These are phyloP conservation scores for Mortierella sp. DNA, from an alignment of 371 early-diverging fungal genomes.

Conservation along the genomic window DNA sequence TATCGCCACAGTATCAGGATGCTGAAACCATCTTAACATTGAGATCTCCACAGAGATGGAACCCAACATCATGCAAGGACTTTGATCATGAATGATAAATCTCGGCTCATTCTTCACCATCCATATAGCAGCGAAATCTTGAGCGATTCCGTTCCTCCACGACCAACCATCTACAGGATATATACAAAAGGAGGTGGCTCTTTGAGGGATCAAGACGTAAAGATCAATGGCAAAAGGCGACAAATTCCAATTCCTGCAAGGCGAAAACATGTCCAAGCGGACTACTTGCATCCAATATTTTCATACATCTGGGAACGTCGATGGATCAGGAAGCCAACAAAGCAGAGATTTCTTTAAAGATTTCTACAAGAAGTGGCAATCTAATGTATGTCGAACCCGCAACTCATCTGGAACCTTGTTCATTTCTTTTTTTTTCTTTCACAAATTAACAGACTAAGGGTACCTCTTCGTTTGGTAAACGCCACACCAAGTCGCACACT, in stretches of 20 bases:
- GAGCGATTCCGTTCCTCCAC: neutral
- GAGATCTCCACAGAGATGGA: slow-evolving; percentile 3
- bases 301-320: slow-evolving; percentile 4
- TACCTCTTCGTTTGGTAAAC: slow-evolving; percentile 99
- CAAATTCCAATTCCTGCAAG: too few relatives aligned
- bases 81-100: slow-evolving; percentile 2
- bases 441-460: slow-evolving; percentile 90
- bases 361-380: neutral
- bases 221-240: too few relatives aligned
- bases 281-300: too few relatives aligned
- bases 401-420: slow-evolving; percentile 1
- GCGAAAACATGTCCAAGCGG: too few relatives aligned
- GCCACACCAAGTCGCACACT: slow-evolving; percentile 99
- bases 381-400: neutral
- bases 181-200: neutral
- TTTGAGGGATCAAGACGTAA: too few relatives aligned
- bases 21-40: neutral
- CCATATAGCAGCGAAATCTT: neutral
- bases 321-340: neutral
- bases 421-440: slow-evolving; percentile 10
- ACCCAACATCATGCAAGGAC: slow-evolving; percentile 20
- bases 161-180: neutral
- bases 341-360: neutral
- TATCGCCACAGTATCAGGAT: neutral
- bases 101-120: neutral